Evolutionary conservation across 2,329 filamentous ascomycete genomes (phyloP).

Genomic region (Ambrosiella cleistominuta): DNA sequence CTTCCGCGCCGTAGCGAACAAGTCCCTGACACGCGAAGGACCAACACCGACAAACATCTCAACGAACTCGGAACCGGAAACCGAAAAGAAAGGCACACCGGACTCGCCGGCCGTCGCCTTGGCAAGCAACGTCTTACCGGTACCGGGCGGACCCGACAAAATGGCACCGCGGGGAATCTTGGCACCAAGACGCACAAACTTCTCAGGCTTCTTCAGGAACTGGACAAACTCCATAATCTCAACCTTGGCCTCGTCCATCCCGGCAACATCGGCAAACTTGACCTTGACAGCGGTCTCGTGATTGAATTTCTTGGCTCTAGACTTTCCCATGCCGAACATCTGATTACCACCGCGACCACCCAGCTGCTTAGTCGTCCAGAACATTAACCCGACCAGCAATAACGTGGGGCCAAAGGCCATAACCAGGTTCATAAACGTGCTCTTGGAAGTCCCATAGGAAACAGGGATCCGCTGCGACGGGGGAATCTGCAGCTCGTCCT

Average conservation of each 20-base stretch:
- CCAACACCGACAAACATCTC: constrained; percentile 99
- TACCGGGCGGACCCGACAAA: constrained; percentile 91
- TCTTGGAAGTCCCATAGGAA: constrained; percentile 59
- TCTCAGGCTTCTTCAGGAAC: constrained; percentile 84
- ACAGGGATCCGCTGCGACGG: constrained; percentile 81
- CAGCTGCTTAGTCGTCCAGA: constrained; percentile 63
- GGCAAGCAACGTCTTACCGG: constrained; percentile 90
- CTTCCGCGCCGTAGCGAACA: constrained; percentile 88
- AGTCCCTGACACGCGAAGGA: constrained; percentile 80
- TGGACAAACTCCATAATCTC: constrained; percentile 99
- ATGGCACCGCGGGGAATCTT: constrained; percentile 97
- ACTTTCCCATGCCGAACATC: constrained; percentile 92
- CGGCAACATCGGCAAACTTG: constrained; percentile 91
- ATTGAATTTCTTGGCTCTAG: constrained; percentile 91
- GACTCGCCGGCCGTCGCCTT: constrained; percentile 97
- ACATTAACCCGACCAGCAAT: constrained; percentile 65
- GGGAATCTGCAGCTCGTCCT: constrained; percentile 74
- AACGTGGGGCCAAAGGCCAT: constrained; percentile 71
- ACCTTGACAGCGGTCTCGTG: constrained; percentile 92
- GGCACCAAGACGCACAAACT: constrained; percentile 83
- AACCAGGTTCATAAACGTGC: constrained; percentile 51
- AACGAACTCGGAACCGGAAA: constrained; percentile 96
- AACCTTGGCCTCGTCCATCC: constrained; percentile 93
- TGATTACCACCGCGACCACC: constrained; percentile 52
- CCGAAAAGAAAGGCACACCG: constrained; percentile 91